A percentile compares a stretch with the other conserved stretches of the same genome.
Conservation (phyloP, 208 protist genomes). For the Wallacemonas sp. region DNA sequence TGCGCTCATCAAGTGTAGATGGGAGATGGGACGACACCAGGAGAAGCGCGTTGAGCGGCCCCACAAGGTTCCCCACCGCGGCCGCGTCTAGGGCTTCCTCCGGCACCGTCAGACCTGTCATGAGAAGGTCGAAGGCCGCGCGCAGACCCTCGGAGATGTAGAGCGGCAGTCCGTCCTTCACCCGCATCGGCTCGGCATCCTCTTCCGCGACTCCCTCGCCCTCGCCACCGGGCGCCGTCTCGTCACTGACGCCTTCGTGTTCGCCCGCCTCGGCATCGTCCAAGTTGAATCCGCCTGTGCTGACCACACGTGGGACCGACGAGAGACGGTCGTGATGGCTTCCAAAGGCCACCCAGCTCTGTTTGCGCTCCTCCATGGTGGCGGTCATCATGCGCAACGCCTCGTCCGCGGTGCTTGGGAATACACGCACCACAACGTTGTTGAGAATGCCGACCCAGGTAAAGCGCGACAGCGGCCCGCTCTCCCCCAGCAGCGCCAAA, state of each 20-base stretch:
- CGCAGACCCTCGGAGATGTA: conserved; percentile 13
- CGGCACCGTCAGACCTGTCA: conserved; percentile 8
- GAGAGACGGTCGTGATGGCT: not conserved
- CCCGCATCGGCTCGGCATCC: conserved; percentile 11
- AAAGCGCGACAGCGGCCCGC: conserved; percentile 21
- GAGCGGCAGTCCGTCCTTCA: conserved; percentile 16
- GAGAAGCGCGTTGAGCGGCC: conserved; percentile 10
- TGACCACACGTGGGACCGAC: not conserved
- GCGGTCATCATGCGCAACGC: conserved; percentile 3
- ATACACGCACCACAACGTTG: not conserved
- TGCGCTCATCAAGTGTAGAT: not conserved
- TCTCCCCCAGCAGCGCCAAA: conserved; percentile 18
- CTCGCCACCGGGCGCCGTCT: not conserved
- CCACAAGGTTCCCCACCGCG: conserved; percentile 11
- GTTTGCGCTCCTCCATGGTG: conserved; percentile 6
- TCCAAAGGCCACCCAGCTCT: conserved; percentile 16
- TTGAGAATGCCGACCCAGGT: conserved; percentile 12
- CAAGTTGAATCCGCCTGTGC: not conserved
- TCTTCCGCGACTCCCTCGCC: not conserved
- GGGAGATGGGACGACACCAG: not conserved
- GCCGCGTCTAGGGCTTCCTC: conserved; percentile 2
- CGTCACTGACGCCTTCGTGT: not conserved
- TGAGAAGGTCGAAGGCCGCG: conserved; percentile 3
- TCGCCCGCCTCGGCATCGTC: not conserved
- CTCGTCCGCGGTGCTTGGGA: conserved; percentile 1